Conservation (phyloP, 2,329 filamentous ascomycete genomes). For the Penicillium sp. region DNA sequence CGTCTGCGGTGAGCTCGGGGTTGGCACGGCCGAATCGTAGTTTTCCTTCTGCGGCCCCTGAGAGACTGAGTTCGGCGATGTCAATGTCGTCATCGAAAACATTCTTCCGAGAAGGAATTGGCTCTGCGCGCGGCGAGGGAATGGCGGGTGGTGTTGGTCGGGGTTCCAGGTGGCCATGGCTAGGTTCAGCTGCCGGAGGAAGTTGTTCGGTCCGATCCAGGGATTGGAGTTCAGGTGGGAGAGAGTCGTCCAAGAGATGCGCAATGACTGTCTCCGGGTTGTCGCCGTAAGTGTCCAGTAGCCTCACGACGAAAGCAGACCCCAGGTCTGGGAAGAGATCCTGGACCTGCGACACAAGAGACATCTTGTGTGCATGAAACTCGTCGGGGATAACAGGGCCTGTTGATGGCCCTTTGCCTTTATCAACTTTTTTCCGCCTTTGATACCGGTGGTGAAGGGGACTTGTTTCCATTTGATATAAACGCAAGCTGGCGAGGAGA, state of each 20-base stretch:
- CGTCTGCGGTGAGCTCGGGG: conserved; percentile 67
- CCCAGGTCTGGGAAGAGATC: conserved; percentile 90
- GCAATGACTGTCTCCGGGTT: conserved; percentile 78
- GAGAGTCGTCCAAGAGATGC: conserved; percentile 75
- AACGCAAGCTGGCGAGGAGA: conserved; percentile 41
- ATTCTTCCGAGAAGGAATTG: conserved; percentile 60
- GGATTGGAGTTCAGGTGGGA: conserved; percentile 69
- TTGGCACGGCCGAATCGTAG: conserved; percentile 76
- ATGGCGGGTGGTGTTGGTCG: conserved; percentile 43
- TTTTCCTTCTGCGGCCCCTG: conserved; percentile 54
- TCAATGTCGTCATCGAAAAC: conserved; percentile 75
- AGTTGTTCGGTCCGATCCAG: conserved; percentile 64
- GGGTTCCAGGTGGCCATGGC: conserved; percentile 60
- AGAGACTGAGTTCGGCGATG: conserved; percentile 69
- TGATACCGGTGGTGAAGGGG: conserved; percentile 46
- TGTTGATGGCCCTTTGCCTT: conserved; percentile 44
- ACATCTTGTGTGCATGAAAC: conserved; percentile 79
- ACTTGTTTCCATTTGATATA: conserved; percentile 43
- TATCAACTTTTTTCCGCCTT: conserved; percentile 40
- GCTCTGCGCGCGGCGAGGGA: conserved; percentile 34
- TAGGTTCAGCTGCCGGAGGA: conserved; percentile 41
- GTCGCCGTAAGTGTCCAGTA: conserved; percentile 78
- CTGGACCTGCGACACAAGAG: conserved; percentile 84
- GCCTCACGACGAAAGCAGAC: conserved; percentile 74
- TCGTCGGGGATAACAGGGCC: conserved; percentile 41